phyloP scores from a whole-genome alignment of 495 filamentous ascomycete genomes.

The Penicillium paxilli region DNA sequence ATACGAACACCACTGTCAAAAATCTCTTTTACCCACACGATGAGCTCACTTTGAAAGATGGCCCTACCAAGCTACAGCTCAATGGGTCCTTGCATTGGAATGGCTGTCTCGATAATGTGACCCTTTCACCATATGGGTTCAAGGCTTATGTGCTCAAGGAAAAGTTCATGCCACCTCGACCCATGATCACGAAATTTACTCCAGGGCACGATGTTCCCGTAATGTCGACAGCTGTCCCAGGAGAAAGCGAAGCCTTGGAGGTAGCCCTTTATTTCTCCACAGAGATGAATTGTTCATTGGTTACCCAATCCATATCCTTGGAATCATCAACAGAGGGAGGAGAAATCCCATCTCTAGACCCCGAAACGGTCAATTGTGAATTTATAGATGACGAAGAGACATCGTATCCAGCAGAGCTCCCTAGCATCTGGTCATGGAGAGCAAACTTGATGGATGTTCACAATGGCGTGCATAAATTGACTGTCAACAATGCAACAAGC shows the following conservation, averaged over 20 bases:
- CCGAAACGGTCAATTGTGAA: conserved; percentile 44
- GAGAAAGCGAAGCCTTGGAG: conserved; percentile 45
- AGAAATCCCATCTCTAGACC: conserved; percentile 38
- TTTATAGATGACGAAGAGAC: conserved; percentile 25
- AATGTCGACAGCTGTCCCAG: conserved; percentile 46
- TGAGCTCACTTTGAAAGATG: conserved; percentile 46
- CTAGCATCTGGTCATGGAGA: conserved; percentile 54
- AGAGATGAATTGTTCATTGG: conserved; percentile 60
- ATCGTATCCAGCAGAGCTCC: conserved; percentile 48
- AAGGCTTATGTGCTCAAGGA: conserved; percentile 60
- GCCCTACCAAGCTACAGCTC: conserved; percentile 40
- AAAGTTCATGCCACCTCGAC: conserved; percentile 51
- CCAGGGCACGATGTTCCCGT: conserved; percentile 66
- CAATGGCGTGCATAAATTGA: conserved; percentile 65
- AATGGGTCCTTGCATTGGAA: conserved; percentile 47
- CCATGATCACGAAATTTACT: conserved; percentile 64
- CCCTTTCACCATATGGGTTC: conserved; percentile 59
- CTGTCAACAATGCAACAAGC: conserved; percentile 55
- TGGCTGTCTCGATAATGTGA: conserved; percentile 57
- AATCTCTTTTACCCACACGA: conserved; percentile 70
- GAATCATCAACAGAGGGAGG: conserved; percentile 53
- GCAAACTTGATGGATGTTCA: conserved; percentile 58
- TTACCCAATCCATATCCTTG: conserved; percentile 52
- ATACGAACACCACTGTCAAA: conserved; percentile 55
- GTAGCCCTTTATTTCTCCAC: conserved; percentile 61